Evolutionary conservation across 2,329 filamentous ascomycete species (phyloP).

Genomic region (Cladophialophora exuberans): DNA sequence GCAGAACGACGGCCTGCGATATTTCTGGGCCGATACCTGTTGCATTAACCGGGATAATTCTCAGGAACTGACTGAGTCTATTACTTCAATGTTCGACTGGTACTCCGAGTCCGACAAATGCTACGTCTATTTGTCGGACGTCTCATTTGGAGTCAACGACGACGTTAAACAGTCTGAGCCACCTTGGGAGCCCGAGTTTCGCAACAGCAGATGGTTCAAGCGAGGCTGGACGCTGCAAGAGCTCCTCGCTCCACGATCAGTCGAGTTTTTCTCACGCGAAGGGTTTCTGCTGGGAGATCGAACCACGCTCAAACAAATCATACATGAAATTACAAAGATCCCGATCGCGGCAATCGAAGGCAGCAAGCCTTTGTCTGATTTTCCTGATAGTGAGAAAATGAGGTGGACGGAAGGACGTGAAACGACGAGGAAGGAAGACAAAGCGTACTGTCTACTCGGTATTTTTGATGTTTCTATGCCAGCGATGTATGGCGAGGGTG

Average conservation of each 20-base stretch:
- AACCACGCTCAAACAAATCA: background rate
- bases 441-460: slow-evolving; percentile 50
- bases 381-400: background rate
- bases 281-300: background rate
- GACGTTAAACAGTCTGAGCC: too few relatives aligned
- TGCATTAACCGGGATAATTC: too few relatives aligned
- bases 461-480: slow-evolving; percentile 52
- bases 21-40: too few relatives aligned
- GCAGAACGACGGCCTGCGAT: too few relatives aligned
- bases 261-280: slow-evolving; percentile 26
- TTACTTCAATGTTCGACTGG: too few relatives aligned
- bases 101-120: too few relatives aligned
- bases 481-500: slow-evolving; percentile 45
- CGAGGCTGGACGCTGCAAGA: too few relatives aligned
- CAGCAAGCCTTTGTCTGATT: background rate
- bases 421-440: slow-evolving; percentile 45
- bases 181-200: too few relatives aligned
- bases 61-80: too few relatives aligned
- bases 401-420: slow-evolving; percentile 29
- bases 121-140: too few relatives aligned
- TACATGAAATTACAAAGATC: slow-evolving; percentile 22
- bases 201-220: too few relatives aligned
- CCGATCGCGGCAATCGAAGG: background rate
- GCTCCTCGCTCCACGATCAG: slow-evolving; percentile 29
- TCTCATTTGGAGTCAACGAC: too few relatives aligned